phyloP scores from a whole-genome alignment of 306 rosid species.

The Elaeagnus macrophylla region DNA sequence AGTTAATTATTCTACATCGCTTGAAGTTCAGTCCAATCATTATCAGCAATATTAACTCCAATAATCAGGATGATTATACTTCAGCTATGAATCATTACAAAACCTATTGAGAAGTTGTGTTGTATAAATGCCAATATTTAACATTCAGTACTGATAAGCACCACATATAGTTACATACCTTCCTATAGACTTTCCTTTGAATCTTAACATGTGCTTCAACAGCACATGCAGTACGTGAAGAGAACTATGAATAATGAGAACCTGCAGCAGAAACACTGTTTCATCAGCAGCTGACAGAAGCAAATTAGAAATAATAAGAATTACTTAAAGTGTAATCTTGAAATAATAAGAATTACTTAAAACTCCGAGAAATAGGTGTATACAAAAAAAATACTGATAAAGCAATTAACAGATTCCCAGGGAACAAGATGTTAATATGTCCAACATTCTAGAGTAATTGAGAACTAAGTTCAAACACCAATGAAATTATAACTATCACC shows the following conservation, averaged over 20 bases:
- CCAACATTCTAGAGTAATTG: too few species aligned
- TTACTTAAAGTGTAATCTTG: too few species aligned
- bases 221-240: conserved; percentile 48
- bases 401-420: too few species aligned
- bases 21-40: neutral
- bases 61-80: too few species aligned
- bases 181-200: conserved; percentile 36
- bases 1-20: neutral
- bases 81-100: neutral
- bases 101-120: too few species aligned
- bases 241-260: conserved; percentile 54
- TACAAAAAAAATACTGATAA: too few species aligned
- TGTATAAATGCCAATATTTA: neutral
- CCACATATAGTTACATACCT: conserved; percentile 38
- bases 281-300: conserved; percentile 15
- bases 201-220: conserved; percentile 51
- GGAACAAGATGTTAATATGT: too few species aligned
- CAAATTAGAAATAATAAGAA: conserved; percentile 3
- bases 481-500: too few species aligned
- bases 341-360: too few species aligned
- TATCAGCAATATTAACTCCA: neutral
- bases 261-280: conserved; percentile 36
- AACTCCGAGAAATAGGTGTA: too few species aligned
- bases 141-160: neutral
- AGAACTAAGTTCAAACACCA: too few species aligned